phyloP scores from a whole-genome alignment of 1,284 basidiomycete species.

The Cryptococcus sp. region DNA sequence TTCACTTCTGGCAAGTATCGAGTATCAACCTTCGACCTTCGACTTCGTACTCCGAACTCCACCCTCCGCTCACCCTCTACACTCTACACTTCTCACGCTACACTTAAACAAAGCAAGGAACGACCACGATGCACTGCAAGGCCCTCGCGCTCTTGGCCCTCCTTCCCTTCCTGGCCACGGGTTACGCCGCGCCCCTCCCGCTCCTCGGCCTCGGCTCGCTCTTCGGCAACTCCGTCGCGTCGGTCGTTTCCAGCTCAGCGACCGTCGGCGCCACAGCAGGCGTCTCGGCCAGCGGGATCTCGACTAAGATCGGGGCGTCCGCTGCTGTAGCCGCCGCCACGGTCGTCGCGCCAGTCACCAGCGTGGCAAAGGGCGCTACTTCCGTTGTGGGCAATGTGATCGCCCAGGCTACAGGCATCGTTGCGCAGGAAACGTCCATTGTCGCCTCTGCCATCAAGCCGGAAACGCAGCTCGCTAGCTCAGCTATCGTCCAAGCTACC shows the following conservation, averaged over 20 bases:
- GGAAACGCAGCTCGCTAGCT: too few species aligned
- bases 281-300: background rate
- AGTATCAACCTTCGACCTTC: constrained; percentile 1
- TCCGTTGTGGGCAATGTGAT: background rate
- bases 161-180: constrained; percentile 11
- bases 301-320: constrained; percentile 1
- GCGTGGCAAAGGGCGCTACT: background rate
- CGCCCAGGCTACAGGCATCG: background rate
- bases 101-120: background rate
- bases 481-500: too few species aligned
- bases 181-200: constrained; percentile 11
- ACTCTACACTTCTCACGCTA: background rate
- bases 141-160: constrained; percentile 14
- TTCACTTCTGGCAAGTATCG: constrained; percentile 7
- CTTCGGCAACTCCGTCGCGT: constrained; percentile 6
- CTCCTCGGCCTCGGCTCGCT: constrained; percentile 11
- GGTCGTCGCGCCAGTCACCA: background rate
- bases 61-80: background rate
- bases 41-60: background rate
- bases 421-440: background rate
- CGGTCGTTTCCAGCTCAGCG: constrained; percentile 7
- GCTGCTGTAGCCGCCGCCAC: background rate
- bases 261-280: background rate
- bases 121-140: constrained; percentile 10
- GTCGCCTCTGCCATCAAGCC: too few species aligned